A percentile compares a stretch with the other conserved stretches of the same genome.
These are phyloP conservation scores for Penicillium coffeae DNA, from an alignment of 495 filamentous ascomycete species.

Conservation along the genomic window DNA sequence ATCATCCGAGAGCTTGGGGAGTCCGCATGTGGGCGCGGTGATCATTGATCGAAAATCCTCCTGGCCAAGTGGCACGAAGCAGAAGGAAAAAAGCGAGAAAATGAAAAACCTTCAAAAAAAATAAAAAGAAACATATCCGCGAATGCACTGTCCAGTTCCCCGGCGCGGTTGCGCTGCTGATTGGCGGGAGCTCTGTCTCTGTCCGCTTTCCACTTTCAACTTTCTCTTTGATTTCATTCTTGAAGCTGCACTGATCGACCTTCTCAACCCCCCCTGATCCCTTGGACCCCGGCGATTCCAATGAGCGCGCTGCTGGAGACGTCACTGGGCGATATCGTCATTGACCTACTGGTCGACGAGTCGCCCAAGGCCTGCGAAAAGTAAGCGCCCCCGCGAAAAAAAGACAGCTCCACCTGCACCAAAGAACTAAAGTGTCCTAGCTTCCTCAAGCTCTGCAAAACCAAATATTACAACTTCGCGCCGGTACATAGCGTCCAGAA, in stretches of 20 bases:
- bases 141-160: not conserved
- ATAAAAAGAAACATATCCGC: not conserved
- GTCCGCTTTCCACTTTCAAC: not conserved
- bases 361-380: constrained; percentile 89
- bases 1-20: constrained; percentile 24
- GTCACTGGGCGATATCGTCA: constrained; percentile 85
- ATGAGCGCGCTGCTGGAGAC: constrained; percentile 89
- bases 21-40: not conserved
- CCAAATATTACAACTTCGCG: constrained; percentile 97
- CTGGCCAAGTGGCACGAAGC: constrained; percentile 1
- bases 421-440: constrained; percentile 57
- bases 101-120: not conserved
- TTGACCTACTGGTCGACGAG: constrained; percentile 83
- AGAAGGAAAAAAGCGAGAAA: not conserved
- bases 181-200: not conserved
- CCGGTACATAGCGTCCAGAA: constrained; percentile 85
- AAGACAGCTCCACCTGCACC: not conserved
- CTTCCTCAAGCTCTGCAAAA: constrained; percentile 95
- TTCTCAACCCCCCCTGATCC: constrained; percentile 5
- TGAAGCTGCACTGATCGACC: not conserved
- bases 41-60: constrained; percentile 15
- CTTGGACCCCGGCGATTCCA: not conserved
- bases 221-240: not conserved
- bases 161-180: not conserved
- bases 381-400: constrained; percentile 46